Conservation (phyloP, 2,329 filamentous ascomycete genomes). For the Colletotrichum trifolii region DNA sequence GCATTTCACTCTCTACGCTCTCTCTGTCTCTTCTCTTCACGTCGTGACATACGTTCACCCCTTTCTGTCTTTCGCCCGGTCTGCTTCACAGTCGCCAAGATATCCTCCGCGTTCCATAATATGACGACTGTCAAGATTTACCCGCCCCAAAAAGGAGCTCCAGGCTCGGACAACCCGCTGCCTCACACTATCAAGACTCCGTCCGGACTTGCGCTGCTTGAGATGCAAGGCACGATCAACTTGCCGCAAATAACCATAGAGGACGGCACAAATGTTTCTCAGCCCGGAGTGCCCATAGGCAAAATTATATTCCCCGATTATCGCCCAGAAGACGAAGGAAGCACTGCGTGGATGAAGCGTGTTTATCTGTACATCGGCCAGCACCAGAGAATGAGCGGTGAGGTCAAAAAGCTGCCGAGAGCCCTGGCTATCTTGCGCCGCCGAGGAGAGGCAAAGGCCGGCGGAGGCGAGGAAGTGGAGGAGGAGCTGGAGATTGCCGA, state of each 20-base stretch:
- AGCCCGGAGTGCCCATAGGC: constrained; percentile 67
- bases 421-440: constrained; percentile 83
- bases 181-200: constrained; percentile 90
- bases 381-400: constrained; percentile 88
- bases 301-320: constrained; percentile 84
- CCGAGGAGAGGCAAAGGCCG: constrained; percentile 48
- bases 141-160: constrained; percentile 44
- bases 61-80: neutral
- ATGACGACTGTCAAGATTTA: constrained; percentile 57
- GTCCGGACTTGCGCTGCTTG: constrained; percentile 86
- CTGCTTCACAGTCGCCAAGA: neutral
- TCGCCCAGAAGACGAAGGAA: constrained; percentile 61
- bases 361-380: constrained; percentile 90
- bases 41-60: too few species aligned
- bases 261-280: constrained; percentile 40
- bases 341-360: constrained; percentile 86
- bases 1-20: too few species aligned
- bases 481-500: constrained; percentile 84
- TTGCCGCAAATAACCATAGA: constrained; percentile 62
- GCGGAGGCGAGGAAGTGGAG: constrained; percentile 51
- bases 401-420: constrained; percentile 86
- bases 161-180: constrained; percentile 64
- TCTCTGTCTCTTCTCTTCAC: too few species aligned
- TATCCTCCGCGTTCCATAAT: neutral
- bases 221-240: constrained; percentile 93